These are phyloP conservation scores for Blastobotrys americana DNA, from an alignment of 805 yeast species.

Conservation along the genomic window DNA sequence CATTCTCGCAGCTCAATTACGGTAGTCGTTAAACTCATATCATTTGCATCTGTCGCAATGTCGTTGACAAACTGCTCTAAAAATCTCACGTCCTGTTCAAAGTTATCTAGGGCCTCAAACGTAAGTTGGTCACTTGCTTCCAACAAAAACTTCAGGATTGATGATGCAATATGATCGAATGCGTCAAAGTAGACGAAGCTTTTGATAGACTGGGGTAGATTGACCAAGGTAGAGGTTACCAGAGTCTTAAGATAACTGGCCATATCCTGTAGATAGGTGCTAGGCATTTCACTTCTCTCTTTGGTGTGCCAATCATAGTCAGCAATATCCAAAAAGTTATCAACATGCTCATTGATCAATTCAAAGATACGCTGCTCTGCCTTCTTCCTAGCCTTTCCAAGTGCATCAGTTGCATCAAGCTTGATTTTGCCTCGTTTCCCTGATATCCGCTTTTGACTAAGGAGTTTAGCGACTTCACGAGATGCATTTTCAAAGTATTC, in stretches of 20 bases:
- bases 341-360: constrained; percentile 72
- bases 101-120: constrained; percentile 57
- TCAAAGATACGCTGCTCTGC: constrained; percentile 79
- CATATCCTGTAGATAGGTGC: constrained; percentile 69
- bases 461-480: constrained; percentile 45
- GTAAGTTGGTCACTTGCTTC: constrained; percentile 46
- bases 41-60: constrained; percentile 25
- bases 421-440: constrained; percentile 36
- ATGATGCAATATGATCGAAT: constrained; percentile 73
- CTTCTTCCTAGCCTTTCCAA: constrained; percentile 51
- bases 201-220: constrained; percentile 69
- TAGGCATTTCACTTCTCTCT: constrained; percentile 50
- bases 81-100: constrained; percentile 72
- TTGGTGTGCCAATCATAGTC: constrained; percentile 77
- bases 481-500: constrained; percentile 80
- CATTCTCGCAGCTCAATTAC: constrained; percentile 75
- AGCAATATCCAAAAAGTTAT: constrained; percentile 72
- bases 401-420: constrained; percentile 47
- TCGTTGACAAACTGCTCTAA: constrained; percentile 47
- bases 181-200: constrained; percentile 78
- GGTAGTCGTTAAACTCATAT: constrained; percentile 50
- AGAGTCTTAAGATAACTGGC: constrained; percentile 78
- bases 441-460: constrained; percentile 33
- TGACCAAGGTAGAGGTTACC: constrained; percentile 76
- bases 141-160: constrained; percentile 54